Evolutionary conservation across 2,329 filamentous ascomycete species (phyloP), one percentile per base, ranked within the genome.

Genomic region (Nemania abortiva): DNA sequence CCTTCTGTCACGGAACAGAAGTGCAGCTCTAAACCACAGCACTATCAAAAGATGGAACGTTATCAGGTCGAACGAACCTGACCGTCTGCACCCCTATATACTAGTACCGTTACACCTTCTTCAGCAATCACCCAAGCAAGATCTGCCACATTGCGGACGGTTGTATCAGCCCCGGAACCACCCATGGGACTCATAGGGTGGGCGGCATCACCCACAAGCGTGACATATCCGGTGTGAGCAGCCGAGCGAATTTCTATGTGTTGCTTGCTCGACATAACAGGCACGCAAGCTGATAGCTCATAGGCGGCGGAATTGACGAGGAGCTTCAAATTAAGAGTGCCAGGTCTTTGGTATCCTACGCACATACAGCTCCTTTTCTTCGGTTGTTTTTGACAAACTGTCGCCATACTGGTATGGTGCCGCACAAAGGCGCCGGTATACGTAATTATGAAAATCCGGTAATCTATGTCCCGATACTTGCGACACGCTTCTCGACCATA

Each of bases 111-210:
- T n/a, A 77, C 20, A 3, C 74, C 74, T 54, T 72, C 65, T 54
- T 72, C 64, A 24, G 72, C 73, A 66, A 79, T 67, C 22, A 69
- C 72, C 3, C 7, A 45, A 45, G 75, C 75, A 31, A 79, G 50
- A 55, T 78, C 75, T 18, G 74, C 76, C 7, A 75, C 75, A 42
- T 72, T 75, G 24, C 60, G 67, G 63, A 78, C 71, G 18, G 77
- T 76, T 13, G 74, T 78, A 70, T 78, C 76, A 9, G 70, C 77
- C 20, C 77, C 75, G 3, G 74, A 73, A 13, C 75, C 76, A 27
- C 77, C 76, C 76, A 78, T 78, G 5, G 76, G 75, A 61, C 76
- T 78, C 76, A 79, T 78, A 1, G 75, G 18, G 49, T 76, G 75
- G n/a, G 75, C 74, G 18, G 74, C 75, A 65, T 76, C 75, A 2